These are phyloP conservation scores for Boletellus sp. DNA, from an alignment of 768 basidiomycete species.

Conservation along the genomic window DNA sequence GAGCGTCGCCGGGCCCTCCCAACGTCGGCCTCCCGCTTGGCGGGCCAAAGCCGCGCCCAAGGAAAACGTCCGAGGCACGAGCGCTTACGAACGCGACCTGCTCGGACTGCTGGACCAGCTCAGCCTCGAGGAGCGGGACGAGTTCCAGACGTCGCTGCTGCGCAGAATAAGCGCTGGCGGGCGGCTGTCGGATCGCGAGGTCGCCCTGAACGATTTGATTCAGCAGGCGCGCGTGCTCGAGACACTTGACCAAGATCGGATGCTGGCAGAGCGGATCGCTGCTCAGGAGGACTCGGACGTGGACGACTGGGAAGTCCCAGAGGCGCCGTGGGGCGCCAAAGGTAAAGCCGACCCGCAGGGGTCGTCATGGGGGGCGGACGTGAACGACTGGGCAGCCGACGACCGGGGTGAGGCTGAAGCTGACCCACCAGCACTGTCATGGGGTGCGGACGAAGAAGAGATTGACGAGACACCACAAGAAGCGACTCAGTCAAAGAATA, in stretches of 20 bases:
- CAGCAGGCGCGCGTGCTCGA: constrained; percentile 1
- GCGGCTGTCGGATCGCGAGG: background rate
- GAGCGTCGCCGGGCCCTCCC: background rate
- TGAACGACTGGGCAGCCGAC: too few relatives aligned
- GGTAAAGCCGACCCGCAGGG: too few relatives aligned
- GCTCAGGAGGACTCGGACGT: background rate
- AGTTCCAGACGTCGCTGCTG: background rate
- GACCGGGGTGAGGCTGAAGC: too few relatives aligned
- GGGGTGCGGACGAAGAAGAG: background rate
- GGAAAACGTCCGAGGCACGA: background rate
- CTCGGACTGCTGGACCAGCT: background rate
- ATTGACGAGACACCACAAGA: background rate
- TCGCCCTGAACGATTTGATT: background rate
- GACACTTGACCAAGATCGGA: background rate
- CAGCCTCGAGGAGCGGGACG: background rate
- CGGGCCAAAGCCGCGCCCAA: background rate
- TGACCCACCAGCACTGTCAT: too few relatives aligned
- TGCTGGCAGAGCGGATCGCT: background rate
- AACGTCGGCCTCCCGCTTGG: too few relatives aligned
- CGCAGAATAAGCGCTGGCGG: background rate
- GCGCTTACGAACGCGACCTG: background rate
- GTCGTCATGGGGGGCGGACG: too few relatives aligned
- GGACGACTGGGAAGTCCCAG: too few relatives aligned
- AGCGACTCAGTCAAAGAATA: background rate
- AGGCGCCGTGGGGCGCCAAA: too few relatives aligned